Conservation (phyloP, 1,284 basidiomycete species). For the Leccinum ponderosum region DNA sequence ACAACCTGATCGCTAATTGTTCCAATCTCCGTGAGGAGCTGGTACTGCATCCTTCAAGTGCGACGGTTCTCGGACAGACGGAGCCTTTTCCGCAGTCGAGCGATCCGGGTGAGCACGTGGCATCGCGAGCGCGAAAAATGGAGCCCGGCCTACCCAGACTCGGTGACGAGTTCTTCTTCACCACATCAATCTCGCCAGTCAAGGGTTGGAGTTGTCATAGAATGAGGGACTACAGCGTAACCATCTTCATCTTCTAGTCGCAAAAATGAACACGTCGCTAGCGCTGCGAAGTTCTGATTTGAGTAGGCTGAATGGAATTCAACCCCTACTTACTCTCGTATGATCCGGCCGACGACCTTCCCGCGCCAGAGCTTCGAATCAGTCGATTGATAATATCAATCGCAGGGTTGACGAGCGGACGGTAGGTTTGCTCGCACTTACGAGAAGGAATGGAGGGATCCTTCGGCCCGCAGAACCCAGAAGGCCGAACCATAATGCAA, state of each 20-base stretch:
- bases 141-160: slow-evolving; percentile 8
- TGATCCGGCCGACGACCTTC: slow-evolving; percentile 21
- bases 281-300: slow-evolving; percentile 4
- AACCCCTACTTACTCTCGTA: slow-evolving; percentile 6
- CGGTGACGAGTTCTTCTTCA: not conserved
- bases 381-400: not conserved
- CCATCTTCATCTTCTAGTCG: slow-evolving; percentile 7
- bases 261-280: not conserved
- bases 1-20: not conserved
- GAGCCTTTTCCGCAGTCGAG: slow-evolving; percentile 15
- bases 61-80: not conserved
- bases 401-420: slow-evolving; percentile 4
- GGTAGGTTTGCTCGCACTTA: slow-evolving; percentile 9
- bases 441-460: slow-evolving; percentile 10
- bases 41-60: slow-evolving; percentile 1
- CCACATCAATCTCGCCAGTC: slow-evolving; percentile 3
- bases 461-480: slow-evolving; percentile 4
- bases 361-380: not conserved
- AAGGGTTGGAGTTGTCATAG: slow-evolving; percentile 8
- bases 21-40: slow-evolving; percentile 9
- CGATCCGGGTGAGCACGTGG: not conserved
- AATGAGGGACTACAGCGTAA: slow-evolving; percentile 9
- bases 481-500: slow-evolving; percentile 1
- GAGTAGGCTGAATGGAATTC: not conserved
- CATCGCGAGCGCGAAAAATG: slow-evolving; percentile 4